phyloP scores from a whole-genome alignment of 257 asterid genomes.

The Fraxinus pennsylvanica region DNA sequence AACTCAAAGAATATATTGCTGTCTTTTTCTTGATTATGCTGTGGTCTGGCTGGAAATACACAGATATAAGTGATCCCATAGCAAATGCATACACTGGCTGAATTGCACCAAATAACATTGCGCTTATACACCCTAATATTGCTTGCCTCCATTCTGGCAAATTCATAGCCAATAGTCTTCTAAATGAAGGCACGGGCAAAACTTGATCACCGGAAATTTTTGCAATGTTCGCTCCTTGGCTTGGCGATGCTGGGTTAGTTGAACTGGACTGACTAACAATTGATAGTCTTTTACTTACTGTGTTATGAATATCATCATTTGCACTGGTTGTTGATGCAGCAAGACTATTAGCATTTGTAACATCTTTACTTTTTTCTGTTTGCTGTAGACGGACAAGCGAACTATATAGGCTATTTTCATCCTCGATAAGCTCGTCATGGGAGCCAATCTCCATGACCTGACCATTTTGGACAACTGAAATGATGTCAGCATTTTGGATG shows the following conservation, averaged over 20 bases:
- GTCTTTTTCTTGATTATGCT: constrained; percentile 58
- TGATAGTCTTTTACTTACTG: constrained; percentile 46
- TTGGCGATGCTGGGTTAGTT: constrained; percentile 44
- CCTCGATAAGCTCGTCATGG: constrained; percentile 52
- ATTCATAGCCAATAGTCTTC: constrained; percentile 76
- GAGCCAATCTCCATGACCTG: constrained; percentile 70
- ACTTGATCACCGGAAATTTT: constrained; percentile 39
- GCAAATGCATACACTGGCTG: constrained; percentile 78
- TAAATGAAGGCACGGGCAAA: constrained; percentile 60
- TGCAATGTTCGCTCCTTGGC: constrained; percentile 27
- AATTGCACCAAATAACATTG: constrained; percentile 71
- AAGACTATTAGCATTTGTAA: neutral
- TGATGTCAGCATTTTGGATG: constrained; percentile 73
- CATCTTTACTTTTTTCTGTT: constrained; percentile 37
- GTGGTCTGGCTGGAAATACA: constrained; percentile 64
- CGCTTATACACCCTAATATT: constrained; percentile 54
- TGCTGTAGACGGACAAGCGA: constrained; percentile 71
- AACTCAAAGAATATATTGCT: constrained; percentile 48
- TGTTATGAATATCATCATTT: constrained; percentile 37
- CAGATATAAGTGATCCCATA: constrained; percentile 77
- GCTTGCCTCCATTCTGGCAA: constrained; percentile 92
- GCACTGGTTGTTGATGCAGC: constrained; percentile 26
- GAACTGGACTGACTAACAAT: constrained; percentile 63
- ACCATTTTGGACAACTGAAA: constrained; percentile 71
- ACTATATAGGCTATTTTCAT: constrained; percentile 54